phyloP scores from a whole-genome alignment of 306 rosid genomes.

The Prunus fruticosa region DNA sequence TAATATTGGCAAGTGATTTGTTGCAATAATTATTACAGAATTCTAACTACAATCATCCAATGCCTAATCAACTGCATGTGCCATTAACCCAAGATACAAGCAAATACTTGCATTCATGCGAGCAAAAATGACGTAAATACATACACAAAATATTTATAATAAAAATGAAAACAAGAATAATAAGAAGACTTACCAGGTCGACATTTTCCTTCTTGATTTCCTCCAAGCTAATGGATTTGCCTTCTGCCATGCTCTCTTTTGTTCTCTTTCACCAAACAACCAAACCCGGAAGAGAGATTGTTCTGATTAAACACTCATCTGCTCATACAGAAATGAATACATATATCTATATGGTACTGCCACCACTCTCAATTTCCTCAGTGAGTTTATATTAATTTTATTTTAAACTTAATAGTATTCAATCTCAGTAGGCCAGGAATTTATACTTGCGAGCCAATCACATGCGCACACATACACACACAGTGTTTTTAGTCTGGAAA shows the following conservation, averaged over 20 bases:
- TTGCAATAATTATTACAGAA: background rate
- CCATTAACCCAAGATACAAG: background rate
- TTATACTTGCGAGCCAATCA: background rate
- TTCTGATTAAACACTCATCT: background rate
- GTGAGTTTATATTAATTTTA: background rate
- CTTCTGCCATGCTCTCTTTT: constrained; percentile 1
- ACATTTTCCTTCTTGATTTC: constrained; percentile 75
- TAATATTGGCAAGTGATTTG: too few relatives aligned
- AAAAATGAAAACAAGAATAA: background rate
- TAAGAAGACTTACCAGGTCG: constrained; percentile 55
- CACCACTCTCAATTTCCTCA: background rate
- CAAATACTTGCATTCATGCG: background rate
- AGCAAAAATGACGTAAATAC: background rate
- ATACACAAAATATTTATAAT: background rate
- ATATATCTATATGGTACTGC: background rate
- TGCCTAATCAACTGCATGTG: background rate
- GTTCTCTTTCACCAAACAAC: background rate
- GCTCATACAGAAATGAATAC: too few relatives aligned
- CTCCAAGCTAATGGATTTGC: constrained; percentile 41
- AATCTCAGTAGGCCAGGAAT: background rate
- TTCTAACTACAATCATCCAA: background rate
- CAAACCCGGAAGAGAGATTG: background rate
- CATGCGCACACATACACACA: background rate
- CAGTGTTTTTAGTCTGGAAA: background rate
- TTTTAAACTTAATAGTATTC: background rate